These are phyloP conservation scores for Cryptococcus deneoformans DNA, from an alignment of 1,284 basidiomycete species.

Conservation along the genomic window DNA sequence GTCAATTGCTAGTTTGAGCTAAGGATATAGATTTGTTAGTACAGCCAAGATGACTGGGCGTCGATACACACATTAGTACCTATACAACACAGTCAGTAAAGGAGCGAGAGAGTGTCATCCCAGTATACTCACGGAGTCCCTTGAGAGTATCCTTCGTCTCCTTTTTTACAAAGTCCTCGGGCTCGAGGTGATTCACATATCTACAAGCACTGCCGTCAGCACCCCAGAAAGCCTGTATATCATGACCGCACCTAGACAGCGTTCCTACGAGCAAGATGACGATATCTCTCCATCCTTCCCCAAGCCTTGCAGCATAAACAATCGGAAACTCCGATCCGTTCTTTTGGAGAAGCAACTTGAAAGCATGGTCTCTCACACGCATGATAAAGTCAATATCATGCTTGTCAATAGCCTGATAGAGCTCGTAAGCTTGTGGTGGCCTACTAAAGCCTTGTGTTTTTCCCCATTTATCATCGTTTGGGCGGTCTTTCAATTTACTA, in stretches of 20 bases:
- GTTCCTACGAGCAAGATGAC: slow-evolving; percentile 47
- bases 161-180: slow-evolving; percentile 45
- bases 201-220: slow-evolving; percentile 14
- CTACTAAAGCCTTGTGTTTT: slow-evolving; percentile 30
- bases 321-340: slow-evolving; percentile 49
- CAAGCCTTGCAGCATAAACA: slow-evolving; percentile 46
- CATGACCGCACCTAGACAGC: slow-evolving; percentile 36
- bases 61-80: slow-evolving; percentile 37
- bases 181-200: slow-evolving; percentile 48
- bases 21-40: neutral
- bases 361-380: slow-evolving; percentile 48
- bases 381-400: slow-evolving; percentile 49
- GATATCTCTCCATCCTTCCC: slow-evolving; percentile 42
- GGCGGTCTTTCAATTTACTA: slow-evolving; percentile 11
- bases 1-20: slow-evolving; percentile 51
- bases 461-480: slow-evolving; percentile 3
- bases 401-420: slow-evolving; percentile 49
- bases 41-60: neutral
- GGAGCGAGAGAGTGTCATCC: neutral
- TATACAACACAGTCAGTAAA: slow-evolving; percentile 1
- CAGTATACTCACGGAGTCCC: slow-evolving; percentile 27
- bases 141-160: slow-evolving; percentile 44
- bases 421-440: slow-evolving; percentile 49
- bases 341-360: slow-evolving; percentile 45
- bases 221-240: neutral